phyloP scores from a whole-genome alignment of 768 basidiomycete species.

The Mrakia gelida region DNA sequence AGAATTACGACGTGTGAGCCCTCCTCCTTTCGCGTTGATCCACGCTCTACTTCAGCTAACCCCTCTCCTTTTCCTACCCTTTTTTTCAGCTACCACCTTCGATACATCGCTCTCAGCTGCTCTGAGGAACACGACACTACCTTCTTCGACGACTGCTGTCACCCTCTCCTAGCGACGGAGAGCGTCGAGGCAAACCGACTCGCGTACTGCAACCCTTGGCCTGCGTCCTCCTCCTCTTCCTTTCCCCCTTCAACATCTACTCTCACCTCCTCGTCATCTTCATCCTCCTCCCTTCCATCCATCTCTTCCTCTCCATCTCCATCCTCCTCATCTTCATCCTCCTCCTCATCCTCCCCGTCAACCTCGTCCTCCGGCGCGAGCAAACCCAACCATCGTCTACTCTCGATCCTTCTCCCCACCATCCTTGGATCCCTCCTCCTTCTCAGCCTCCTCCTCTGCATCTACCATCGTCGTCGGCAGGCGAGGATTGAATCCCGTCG shows the following conservation, averaged over 20 bases:
- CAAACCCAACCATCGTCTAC: neutral
- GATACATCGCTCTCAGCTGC: neutral
- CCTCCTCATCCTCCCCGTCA: neutral
- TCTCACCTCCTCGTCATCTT: neutral
- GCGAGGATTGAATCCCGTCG: neutral
- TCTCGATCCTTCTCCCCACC: neutral
- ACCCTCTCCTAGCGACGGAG: neutral
- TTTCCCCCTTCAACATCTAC: neutral
- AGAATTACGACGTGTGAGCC: conserved; percentile 1
- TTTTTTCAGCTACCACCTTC: neutral
- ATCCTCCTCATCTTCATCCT: neutral
- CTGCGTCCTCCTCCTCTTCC: neutral
- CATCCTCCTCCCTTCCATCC: neutral
- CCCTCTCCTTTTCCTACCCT: neutral
- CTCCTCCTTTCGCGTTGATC: neutral
- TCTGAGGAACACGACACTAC: neutral
- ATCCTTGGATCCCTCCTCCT: neutral
- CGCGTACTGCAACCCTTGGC: neutral
- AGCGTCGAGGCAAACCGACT: neutral
- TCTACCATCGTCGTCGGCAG: neutral
- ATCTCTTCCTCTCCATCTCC: neutral
- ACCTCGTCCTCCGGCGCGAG: neutral
- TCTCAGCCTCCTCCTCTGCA: neutral
- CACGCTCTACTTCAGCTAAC: neutral
- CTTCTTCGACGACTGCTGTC: conserved; percentile 10